phyloP scores from a whole-genome alignment of 1,139 yeast genomes.

The Oligophagozyma castellii region DNA sequence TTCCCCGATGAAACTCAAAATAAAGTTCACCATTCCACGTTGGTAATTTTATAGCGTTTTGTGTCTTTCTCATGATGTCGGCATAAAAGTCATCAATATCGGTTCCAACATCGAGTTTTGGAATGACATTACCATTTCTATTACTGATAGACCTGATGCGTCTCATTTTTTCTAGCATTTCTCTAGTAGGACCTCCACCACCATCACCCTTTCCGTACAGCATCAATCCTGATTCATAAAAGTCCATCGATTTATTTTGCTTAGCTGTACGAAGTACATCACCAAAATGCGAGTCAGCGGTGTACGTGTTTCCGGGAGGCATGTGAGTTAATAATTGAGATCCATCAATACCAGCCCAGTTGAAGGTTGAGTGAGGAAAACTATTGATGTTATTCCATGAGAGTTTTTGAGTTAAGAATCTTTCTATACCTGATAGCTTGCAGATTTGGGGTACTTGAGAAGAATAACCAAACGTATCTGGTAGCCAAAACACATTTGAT shows the following conservation, averaged over 20 bases:
- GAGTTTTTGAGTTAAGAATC: constrained; percentile 82
- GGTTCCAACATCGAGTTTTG: constrained; percentile 64
- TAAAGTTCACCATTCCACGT: constrained; percentile 91
- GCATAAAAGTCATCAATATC: constrained; percentile 66
- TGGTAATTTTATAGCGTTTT: constrained; percentile 56
- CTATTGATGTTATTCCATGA: constrained; percentile 91
- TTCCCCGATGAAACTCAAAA: constrained; percentile 92
- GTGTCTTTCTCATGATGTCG: constrained; percentile 44
- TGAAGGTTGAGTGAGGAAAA: constrained; percentile 82
- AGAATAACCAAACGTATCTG: constrained; percentile 94
- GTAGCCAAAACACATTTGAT: constrained; percentile 78
- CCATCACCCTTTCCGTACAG: constrained; percentile 94
- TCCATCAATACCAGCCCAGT: constrained; percentile 92
- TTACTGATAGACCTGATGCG: constrained; percentile 81
- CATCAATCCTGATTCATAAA: constrained; percentile 67
- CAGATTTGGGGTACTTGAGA: constrained; percentile 92
- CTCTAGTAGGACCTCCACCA: constrained; percentile 95
- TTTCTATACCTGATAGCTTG: constrained; percentile 66
- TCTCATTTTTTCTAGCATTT: constrained; percentile 83
- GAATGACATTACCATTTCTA: constrained; percentile 62
- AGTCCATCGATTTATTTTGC: constrained; percentile 73
- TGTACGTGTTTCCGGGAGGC: constrained; percentile 96
- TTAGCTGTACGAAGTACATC: constrained; percentile 70
- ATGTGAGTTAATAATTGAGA: constrained; percentile 87
- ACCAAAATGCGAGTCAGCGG: constrained; percentile 85